Conservation (phyloP, 2,329 filamentous ascomycete species). For the Arthrobotrys sinensis region DNA sequence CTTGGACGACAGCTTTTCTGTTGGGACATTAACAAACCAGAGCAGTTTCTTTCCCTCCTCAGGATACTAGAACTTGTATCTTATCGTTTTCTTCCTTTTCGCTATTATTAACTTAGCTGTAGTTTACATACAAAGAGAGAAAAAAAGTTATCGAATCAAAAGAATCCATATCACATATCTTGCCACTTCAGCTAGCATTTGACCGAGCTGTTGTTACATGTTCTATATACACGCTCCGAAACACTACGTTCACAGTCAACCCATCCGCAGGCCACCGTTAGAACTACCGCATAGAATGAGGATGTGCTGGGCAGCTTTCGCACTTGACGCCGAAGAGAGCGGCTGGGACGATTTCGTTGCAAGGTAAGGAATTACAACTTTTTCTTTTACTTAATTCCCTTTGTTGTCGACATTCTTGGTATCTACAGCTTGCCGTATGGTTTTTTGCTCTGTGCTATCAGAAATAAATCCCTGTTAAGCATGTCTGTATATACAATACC, state of each 20-base stretch:
- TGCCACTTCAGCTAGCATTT: constrained; percentile 27
- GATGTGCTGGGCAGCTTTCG: constrained; percentile 61
- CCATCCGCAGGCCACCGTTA: constrained; percentile 58
- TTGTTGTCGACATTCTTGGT: constrained; percentile 25
- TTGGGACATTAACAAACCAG: constrained; percentile 38
- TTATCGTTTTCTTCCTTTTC: constrained; percentile 4
- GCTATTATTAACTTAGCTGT: constrained; percentile 17
- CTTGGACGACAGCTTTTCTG: constrained; percentile 32
- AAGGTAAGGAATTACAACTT: constrained; percentile 49
- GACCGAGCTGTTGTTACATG: constrained; percentile 36
- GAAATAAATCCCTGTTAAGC: constrained; percentile 53
- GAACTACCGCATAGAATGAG: constrained; percentile 60
- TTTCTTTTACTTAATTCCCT: constrained; percentile 31
- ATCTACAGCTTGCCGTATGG: constrained; percentile 35
- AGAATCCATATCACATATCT: constrained; percentile 22
- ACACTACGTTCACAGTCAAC: constrained; percentile 42
- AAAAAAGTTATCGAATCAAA: constrained; percentile 25
- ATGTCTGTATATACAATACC: constrained; percentile 59
- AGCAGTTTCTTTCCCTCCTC: constrained; percentile 24
- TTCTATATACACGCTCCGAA: constrained; percentile 54
- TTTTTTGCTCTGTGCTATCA: constrained; percentile 28
- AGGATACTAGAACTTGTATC: constrained; percentile 31
- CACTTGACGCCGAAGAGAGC: constrained; percentile 60
- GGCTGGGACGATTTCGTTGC: constrained; percentile 58
- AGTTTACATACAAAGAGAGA: neutral